Base-by-base conservation (phyloP, 768 basidiomycete genomes). In the Basidioascus undulatus region DNA sequence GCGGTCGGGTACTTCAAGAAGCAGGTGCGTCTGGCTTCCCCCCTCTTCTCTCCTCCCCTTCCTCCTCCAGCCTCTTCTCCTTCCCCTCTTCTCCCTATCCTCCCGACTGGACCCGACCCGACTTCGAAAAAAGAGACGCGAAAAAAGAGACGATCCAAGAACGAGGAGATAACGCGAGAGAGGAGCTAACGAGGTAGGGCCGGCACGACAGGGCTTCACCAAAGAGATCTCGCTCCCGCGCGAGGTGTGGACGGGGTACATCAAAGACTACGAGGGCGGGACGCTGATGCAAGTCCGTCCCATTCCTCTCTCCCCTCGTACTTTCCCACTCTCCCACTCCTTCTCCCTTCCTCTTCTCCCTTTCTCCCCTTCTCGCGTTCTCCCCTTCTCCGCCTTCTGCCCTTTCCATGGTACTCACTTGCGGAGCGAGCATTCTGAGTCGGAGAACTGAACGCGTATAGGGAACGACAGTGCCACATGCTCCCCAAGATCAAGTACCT, bases 1-100 rank as follows among this genome's bases (percentile, higher is more conserved):
- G 92, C 92, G 15, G 86, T 96, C 30, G 89, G 92, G 3, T 98
- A 94, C 60, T 96, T 98, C 65, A 84, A 84, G 57, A 98, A 96
- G 56, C 92, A 96, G 62, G 59, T 56, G 19, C 34, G 52, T 40
- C 18, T 15, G 19, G 16, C 20, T 32, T 18, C 28, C 18, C n/a
- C 26, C 37, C 12, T 20, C 19, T 13, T 21, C 12, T 6, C 28
- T 5, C 27, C 19, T 32, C 15, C 9, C 18, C 6, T 40, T 3
- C 18, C 28, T 18, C 26, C 6, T 12, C 6, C 26, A 23, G 20
- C n/a, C 7, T 23, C 19, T n/a, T 23, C 13, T 30, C 12, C 12
- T 30, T 16, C 35, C 12, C 10, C 20, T 38, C n/a, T 37, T 37
- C 23, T 20, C 12, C 23, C n/a, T n/a, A n/a, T n/a, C 11, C 30